Evolutionary conservation across 2,329 filamentous ascomycete species (phyloP).

Genomic region (Paecilomyces dactylethromorphus): DNA sequence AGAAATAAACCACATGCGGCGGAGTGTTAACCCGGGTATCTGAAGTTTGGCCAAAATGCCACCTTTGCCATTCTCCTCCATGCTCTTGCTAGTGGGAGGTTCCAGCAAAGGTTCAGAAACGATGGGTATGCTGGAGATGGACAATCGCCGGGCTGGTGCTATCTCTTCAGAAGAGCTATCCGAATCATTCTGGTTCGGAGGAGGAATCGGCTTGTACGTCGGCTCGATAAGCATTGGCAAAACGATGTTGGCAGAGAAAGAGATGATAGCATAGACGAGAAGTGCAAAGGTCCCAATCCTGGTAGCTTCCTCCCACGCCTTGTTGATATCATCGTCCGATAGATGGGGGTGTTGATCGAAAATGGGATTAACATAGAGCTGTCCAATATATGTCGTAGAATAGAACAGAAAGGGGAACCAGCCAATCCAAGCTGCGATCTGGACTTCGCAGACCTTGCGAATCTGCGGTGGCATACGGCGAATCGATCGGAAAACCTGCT

Average conservation of each 20-base stretch:
- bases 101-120: constrained; percentile 25
- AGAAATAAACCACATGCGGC: constrained; percentile 77
- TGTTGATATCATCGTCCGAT: constrained; percentile 66
- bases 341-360: constrained; percentile 73
- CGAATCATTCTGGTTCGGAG: constrained; percentile 3
- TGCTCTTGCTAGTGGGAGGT: constrained; percentile 5
- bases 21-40: constrained; percentile 78
- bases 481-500: constrained; percentile 68
- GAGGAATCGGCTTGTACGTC: constrained; percentile 50
- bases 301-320: constrained; percentile 76
- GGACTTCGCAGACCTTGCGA: constrained; percentile 70
- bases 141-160: constrained; percentile 18
- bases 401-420: constrained; percentile 97
- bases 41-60: constrained; percentile 55
- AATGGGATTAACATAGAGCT: constrained; percentile 82
- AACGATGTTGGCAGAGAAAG: constrained; percentile 72
- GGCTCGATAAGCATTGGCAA: constrained; percentile 81
- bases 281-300: constrained; percentile 84
- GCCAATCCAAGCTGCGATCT: constrained; percentile 85
- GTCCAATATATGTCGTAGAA: constrained; percentile 86
- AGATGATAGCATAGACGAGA: constrained; percentile 80
- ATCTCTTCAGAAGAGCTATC: constrained; percentile 10
- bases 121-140: constrained; percentile 25
- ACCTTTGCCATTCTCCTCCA: constrained; percentile 12
- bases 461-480: constrained; percentile 75